A percentile compares a stretch with the other conserved stretches of the same genome.
These are phyloP conservation scores for Talaromyces liani DNA, from an alignment of 495 filamentous ascomycete genomes.

Conservation along the genomic window DNA sequence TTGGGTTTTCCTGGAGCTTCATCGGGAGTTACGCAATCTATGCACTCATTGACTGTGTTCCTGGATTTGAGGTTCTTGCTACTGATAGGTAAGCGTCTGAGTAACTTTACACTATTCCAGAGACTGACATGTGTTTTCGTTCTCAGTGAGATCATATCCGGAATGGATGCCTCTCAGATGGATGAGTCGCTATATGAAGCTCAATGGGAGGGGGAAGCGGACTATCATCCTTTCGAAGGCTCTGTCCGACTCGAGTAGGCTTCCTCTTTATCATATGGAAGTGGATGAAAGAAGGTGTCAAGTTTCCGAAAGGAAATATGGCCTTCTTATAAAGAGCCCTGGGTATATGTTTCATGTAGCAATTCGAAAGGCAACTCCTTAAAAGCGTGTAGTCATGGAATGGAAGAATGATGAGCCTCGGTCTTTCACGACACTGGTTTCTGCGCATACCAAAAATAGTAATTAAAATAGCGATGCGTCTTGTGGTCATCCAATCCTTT, in stretches of 20 bases:
- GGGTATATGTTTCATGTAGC: neutral
- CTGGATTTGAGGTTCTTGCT: constrained; percentile 26
- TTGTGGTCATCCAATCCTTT: constrained; percentile 1
- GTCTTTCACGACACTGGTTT: neutral
- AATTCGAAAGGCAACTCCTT: neutral
- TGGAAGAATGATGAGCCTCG: neutral
- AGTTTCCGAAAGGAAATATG: neutral
- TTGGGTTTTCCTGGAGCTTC: constrained; percentile 34
- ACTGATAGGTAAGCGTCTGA: constrained; percentile 20
- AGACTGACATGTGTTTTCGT: neutral
- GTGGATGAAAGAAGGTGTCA: neutral
- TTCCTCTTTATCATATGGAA: neutral
- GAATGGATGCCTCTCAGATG: constrained; percentile 43
- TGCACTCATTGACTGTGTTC: constrained; percentile 25
- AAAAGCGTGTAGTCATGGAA: neutral
- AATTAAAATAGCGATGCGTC: constrained; percentile 4
- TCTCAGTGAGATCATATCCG: constrained; percentile 33
- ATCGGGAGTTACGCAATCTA: constrained; percentile 21
- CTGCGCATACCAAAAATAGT: constrained; percentile 5
- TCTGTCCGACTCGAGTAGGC: neutral
- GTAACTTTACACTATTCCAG: neutral
- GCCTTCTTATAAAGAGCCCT: neutral
- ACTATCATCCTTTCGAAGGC: constrained; percentile 35
- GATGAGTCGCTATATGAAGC: constrained; percentile 34
- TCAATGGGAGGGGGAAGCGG: constrained; percentile 30